These are phyloP conservation scores for Sphagnum magellanicum DNA, from an alignment of 228 moss, liverwort and hornwort genomes.

Conservation along the genomic window DNA sequence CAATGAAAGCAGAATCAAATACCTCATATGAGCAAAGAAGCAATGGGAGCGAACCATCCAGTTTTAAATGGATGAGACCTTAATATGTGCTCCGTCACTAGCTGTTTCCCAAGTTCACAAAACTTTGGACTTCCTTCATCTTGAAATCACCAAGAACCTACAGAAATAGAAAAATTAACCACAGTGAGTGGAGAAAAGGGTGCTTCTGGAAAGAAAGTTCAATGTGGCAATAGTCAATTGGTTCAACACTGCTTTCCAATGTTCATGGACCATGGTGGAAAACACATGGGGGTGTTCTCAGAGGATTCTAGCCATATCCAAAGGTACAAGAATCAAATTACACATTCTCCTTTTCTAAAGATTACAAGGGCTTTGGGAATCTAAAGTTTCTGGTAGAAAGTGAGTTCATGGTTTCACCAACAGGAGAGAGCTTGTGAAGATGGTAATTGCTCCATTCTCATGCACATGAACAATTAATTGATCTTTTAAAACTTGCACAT, in stretches of 20 bases:
- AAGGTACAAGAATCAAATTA: slow-evolving; percentile 69
- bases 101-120: slow-evolving; percentile 76
- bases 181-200: background rate
- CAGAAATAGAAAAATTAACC: slow-evolving; percentile 1
- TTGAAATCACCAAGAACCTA: slow-evolving; percentile 84
- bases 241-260: slow-evolving; percentile 61
- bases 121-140: slow-evolving; percentile 55
- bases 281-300: slow-evolving; percentile 80
- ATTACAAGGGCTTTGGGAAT: slow-evolving; percentile 79
- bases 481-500: slow-evolving; percentile 44
- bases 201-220: background rate
- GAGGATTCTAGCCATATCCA: slow-evolving; percentile 82
- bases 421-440: slow-evolving; percentile 62
- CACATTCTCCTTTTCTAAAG: slow-evolving; percentile 52
- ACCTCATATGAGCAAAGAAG: slow-evolving; percentile 93
- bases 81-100: slow-evolving; percentile 71
- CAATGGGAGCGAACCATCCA: slow-evolving; percentile 83
- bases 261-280: slow-evolving; percentile 85
- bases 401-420: slow-evolving; percentile 51
- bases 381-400: slow-evolving; percentile 59
- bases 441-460: slow-evolving; percentile 79
- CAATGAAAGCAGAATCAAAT: no score
- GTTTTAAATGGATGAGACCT: slow-evolving; percentile 68
- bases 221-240: background rate
- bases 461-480: slow-evolving; percentile 73